Base-by-base conservation (phyloP, 257 asterid genomes). In the Primulina eburnea region DNA sequence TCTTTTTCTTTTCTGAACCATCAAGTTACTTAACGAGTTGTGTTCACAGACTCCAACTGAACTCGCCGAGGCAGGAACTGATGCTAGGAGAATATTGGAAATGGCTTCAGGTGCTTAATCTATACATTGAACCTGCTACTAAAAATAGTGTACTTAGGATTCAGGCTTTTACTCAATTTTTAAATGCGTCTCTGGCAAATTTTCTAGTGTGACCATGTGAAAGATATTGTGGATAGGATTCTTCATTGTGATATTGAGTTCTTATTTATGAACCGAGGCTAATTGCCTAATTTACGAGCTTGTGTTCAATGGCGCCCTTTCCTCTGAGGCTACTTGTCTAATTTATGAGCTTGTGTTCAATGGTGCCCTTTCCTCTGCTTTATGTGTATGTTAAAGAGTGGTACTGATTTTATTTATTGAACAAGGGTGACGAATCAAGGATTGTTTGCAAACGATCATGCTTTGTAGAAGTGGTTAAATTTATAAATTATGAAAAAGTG, bases 61-160 rank as follows among this genome's bases (percentile, higher is more conserved):
- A 50, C 57, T 17, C 3, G 57, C 8, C 1, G 21, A 50, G 7
- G 21, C 21, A 2, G 57, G 57, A 50, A 50, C 57, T 50, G 20
- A 50, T 50, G 57, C 21, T 17, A 50, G 57, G 21, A 50, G 57
- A 50, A 17, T 50, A 50, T 17, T 50, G 8, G 57, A 50, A 50
- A 17, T 50, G 20, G 20, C 57, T 50, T 50, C 57, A 50, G 18
- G 57, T 50, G 63, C 40, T 68, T 67, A 61, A 8, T 63, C 26
- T 40, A 56, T 50, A 73, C 43, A 11, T 29, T 91, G 26, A 77
- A 77, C 50, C 69, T 87, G 74, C 73, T 91, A 82, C 81, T 86
- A 26, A 50, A 43, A 50, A 17, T 16, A 50, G 76, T 84, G 59
- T 72, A 72, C 50, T 92, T 63, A 95, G 64, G 85, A 95, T 63